Base-by-base conservation (phyloP, 2,329 filamentous ascomycete genomes). In the Lecanicillium sp. region DNA sequence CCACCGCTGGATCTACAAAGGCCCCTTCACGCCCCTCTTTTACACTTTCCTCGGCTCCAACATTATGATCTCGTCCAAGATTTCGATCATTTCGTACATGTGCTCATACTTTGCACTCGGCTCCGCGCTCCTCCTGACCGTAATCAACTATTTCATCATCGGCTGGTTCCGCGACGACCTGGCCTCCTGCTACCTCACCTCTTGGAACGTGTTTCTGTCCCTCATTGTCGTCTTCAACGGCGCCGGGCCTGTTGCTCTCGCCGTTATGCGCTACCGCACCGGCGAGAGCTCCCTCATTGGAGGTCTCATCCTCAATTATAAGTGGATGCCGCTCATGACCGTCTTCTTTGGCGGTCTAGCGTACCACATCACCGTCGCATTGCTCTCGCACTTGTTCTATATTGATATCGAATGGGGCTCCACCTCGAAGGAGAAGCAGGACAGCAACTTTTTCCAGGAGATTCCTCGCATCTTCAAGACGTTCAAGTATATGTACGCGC, bases 31-130 rank as follows among this genome's bases (percentile, higher is more conserved):
- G 0, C 67, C 69, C 3, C 69, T 85, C 5, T 84, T 84, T 64
- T 61, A 65, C 40, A 63, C 62, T 20, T 83, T 83, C 55, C 55
- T 84, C 19, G 61, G 61, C 45, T 77, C 72, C 43, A 73, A 74
- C 50, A 81, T 84, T 47, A 72, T 71, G 14, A 60, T 80, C 33
- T 73, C 77, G 7, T 81, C 77, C 33, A 87, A 87, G 58, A 60
- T 86, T 46, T 84, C 80, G 29, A 83, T 87, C 52, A 60, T 86
- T 50, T 76, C 79, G 3, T 84, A 84, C 56, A 77, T 84, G 45
- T 78, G 77, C 44, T 83, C 81, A 5, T 84, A 85, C 62, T 84
- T 83, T 50, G 82, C 82, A 17, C 76, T 87, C 42, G 82, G 74
- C 4, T 74, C 75, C 1, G 75, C 79, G 3, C 78, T 81, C 65